Evolutionary conservation across 106 monocot species (phyloP), one percentile per base, ranked within the genome.

Genomic region (Vanilla planifolia): DNA sequence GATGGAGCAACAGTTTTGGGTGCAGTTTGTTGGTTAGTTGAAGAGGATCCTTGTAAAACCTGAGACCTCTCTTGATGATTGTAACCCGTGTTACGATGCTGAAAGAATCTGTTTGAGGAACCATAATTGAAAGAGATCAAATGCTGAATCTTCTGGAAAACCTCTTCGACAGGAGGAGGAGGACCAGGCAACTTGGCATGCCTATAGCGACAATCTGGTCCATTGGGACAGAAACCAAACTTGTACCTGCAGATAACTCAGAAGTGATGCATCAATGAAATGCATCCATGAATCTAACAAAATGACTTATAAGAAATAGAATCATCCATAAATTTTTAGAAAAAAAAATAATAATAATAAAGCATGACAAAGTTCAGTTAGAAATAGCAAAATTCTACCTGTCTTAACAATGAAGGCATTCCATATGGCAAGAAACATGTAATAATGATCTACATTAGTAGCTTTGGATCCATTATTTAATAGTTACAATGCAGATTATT

Each of bases 171-270:
- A 48, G 87, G 46, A 24, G 96, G 96, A 64, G 96, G 96, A 20
- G 91, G 96, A 40, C 96, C 96, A 43, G 81, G 91, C 26, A 91
- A 67, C 68, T 98, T 98, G 36, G 79, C 77, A 85, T 98, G 96
- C 43, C 91, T 78, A 68, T 98, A 98, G 21, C 96, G 83, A 67
- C 96, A 98, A 22, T 91, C 87, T 21, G 87, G 73, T 20, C 96
- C 96, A 82, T 98, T 98, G 45, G 96, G 96, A 59, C 96, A 98
- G 64, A 98, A 98, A 19, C 96, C 96, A 70, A 98, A 69, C 41
- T 91, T 98, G 69, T 91, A 98, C 96, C 96, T 98, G 74, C 59
- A 75, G 26, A 2, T n/a, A n/a, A n/a, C 67, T 7, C 20, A 21
- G 26, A 14, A 73, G 48, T 24, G 57, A 15, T 11, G 19, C 35